Evolutionary conservation across 2,329 filamentous ascomycete species (phyloP), one percentile per base, ranked within the genome.

Genomic region (Colletotrichum lupini): DNA sequence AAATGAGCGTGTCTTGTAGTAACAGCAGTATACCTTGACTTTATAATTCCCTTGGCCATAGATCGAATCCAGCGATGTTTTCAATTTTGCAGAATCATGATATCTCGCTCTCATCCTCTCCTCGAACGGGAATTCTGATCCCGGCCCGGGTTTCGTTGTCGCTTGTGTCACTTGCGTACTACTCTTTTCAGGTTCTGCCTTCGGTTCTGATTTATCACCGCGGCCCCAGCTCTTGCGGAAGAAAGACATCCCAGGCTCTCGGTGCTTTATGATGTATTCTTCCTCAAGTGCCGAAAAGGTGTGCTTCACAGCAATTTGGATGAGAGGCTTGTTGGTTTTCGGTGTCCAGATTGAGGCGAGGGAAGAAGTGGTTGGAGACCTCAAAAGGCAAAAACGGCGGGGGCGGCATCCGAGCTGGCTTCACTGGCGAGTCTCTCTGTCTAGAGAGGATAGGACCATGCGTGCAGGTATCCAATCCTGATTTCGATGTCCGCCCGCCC

Each of bases 241-340:
- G 22, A 59, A 42, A 6, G 11, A 22, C 57, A 59, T 59, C 1
- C 14, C 12, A 12, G 16, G 11, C 3, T 49, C 8, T 49, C 19
- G 1, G n/a, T 8, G n/a, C 22, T 22, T 11, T 6, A 12, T 7
- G 4, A 35, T 30, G 5, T 5, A 35, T 14, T 24, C 19, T n/a
- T 24, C n/a, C 4, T 6, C 7, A 16, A 11, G n/a, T 16, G 12
- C 11, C 24, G 49, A 3, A 8, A 5, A n/a, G 26, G 32, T 22
- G 32, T 19, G 24, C 63, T 67, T 57, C 68, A 62, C 49, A 49
- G 68, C 68, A 49, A 67, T 61, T 24, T 62, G 67, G 49, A 16
- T 11, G 35, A 35, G 2, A 8, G 37, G 30, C 52, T 35, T 22
- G 42, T 42, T 67, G 35, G 42, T 26, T 19, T 19, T 26, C 3